Percentiles rank a stretch among this genome's conserved stretches.
These are phyloP conservation scores for Deuterostichococcus epilithicus DNA, from an alignment of 139 green algal genomes.

Conservation along the genomic window DNA sequence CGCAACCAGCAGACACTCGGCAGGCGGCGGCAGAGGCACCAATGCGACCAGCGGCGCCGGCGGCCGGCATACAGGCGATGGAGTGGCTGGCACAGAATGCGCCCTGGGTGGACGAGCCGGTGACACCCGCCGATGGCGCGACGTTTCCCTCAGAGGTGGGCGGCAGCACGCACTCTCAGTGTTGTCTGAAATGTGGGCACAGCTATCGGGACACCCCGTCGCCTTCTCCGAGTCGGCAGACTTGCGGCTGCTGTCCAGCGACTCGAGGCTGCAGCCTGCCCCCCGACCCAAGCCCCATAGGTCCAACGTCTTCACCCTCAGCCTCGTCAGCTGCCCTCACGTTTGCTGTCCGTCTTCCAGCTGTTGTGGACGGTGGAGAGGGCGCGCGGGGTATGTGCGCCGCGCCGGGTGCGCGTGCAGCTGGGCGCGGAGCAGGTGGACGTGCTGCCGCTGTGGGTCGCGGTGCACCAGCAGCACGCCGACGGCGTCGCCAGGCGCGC, in stretches of 20 bases:
- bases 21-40: neutral
- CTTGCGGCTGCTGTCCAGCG: too few species aligned
- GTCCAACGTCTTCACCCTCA: neutral
- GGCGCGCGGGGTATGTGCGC: neutral
- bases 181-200: too few species aligned
- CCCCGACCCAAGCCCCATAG: too few species aligned
- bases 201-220: too few species aligned
- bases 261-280: too few species aligned
- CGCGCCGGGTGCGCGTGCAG: conserved; percentile 1
- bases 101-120: neutral
- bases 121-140: neutral
- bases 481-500: conserved; percentile 21
- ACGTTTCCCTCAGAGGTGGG: neutral
- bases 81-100: neutral
- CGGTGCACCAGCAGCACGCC: conserved; percentile 24
- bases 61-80: neutral
- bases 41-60: too few species aligned
- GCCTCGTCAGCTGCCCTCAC: neutral
- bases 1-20: too few species aligned
- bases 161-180: too few species aligned
- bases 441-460: conserved; percentile 45
- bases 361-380: neutral
- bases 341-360: neutral
- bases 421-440: conserved; percentile 11
- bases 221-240: too few species aligned